Evolutionary conservation across 257 asterid species (phyloP).

Genomic region (Solanum corneliomulleri): DNA sequence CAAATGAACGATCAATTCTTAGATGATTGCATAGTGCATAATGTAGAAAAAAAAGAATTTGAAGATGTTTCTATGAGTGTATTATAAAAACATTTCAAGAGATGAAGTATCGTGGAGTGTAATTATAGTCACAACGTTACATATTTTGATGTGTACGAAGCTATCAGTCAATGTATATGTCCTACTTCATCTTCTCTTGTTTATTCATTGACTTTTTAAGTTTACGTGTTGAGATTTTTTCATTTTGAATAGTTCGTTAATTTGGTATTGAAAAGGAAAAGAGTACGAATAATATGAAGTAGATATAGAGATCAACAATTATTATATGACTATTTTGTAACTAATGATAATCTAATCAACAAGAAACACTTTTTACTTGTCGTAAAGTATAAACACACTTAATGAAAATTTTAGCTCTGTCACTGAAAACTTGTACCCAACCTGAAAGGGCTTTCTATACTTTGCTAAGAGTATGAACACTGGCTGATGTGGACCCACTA

Average conservation of each 20-base stretch:
- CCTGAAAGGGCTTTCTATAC: not conserved
- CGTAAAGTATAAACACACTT: not conserved
- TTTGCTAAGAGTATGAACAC: not conserved
- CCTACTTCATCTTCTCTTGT: not conserved
- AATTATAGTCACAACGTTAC: not conserved
- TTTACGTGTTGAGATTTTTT: not conserved
- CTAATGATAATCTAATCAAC: not conserved
- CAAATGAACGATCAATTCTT: not conserved
- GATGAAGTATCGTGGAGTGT: not conserved
- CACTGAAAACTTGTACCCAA: not conserved
- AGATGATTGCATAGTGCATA: not conserved
- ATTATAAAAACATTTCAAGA: not conserved
- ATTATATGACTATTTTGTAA: not conserved
- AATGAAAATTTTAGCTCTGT: too few species aligned
- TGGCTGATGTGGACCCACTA: not conserved
- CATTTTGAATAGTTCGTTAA: not conserved
- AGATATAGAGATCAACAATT: not conserved
- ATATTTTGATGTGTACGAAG: not conserved
- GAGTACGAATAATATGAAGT: not conserved
- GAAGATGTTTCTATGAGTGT: not conserved
- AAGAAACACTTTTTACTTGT: too few species aligned
- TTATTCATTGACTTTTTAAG: not conserved
- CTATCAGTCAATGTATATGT: too few species aligned
- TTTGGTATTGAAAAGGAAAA: not conserved
- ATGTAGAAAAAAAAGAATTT: too few species aligned